A percentile compares a stretch with the other conserved stretches of the same genome.
Evolutionary conservation across 257 asterid genomes (phyloP).

Genomic region (Solanum ossicruentum): DNA sequence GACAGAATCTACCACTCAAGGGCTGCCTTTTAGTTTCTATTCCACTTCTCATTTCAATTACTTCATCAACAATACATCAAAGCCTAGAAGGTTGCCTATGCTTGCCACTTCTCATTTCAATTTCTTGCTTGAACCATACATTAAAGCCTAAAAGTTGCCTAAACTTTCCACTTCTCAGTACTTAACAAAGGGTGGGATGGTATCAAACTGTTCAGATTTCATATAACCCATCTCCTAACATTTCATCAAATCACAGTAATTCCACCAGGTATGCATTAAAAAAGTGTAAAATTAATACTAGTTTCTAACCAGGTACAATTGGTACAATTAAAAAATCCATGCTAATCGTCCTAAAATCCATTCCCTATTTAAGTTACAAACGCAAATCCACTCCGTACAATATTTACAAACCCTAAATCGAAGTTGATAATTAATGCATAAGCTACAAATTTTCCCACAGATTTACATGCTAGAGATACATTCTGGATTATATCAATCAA

Average conservation of each 20-base stretch:
- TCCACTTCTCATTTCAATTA: neutral
- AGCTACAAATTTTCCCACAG: neutral
- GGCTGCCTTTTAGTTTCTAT: neutral
- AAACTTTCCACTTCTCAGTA: neutral
- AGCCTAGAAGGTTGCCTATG: neutral
- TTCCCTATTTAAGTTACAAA: neutral
- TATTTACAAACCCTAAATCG: neutral
- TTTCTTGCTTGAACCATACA: neutral
- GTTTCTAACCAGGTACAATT: too few species aligned
- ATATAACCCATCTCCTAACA: neutral
- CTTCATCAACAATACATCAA: neutral
- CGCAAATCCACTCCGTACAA: neutral
- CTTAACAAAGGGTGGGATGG: neutral
- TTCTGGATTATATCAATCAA: neutral
- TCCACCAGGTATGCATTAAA: neutral
- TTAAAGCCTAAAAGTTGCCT: neutral
- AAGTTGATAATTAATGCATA: neutral
- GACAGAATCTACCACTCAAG: neutral
- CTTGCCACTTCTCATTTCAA: neutral
- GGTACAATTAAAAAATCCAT: neutral
- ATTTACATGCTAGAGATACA: neutral
- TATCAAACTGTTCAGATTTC: neutral
- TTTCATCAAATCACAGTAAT: neutral
- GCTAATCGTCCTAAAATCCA: neutral
- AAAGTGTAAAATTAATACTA: neutral